Percentiles rank a stretch among this genome's conserved stretches.
Conservation (phyloP, 805 yeast species). For the Candida alai region DNA sequence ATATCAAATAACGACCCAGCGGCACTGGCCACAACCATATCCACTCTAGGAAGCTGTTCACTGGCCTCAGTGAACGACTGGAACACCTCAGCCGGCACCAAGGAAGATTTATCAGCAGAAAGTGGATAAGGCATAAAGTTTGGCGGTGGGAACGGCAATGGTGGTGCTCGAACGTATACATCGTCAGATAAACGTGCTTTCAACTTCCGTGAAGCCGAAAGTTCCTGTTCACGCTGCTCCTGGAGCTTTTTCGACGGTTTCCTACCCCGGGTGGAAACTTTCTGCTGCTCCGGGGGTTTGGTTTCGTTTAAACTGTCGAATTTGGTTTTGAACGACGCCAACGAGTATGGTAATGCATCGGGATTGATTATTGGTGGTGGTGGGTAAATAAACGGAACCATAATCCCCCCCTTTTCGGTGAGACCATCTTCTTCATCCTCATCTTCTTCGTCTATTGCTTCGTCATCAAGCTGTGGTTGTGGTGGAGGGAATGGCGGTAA, state of each 20-base stretch:
- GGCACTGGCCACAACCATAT: slow-evolving; percentile 45
- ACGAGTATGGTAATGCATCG: slow-evolving; percentile 21
- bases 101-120: slow-evolving; percentile 29
- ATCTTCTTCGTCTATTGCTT: slow-evolving; percentile 2
- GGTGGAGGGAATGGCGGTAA: slow-evolving; percentile 38
- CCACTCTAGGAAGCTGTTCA: slow-evolving; percentile 34
- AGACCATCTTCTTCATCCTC: not conserved
- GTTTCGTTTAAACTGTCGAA: slow-evolving; percentile 1
- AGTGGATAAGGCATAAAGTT: slow-evolving; percentile 43
- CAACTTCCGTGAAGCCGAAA: not conserved
- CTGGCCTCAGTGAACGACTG: slow-evolving; percentile 32
- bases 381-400: slow-evolving; percentile 43
- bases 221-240: slow-evolving; percentile 1
- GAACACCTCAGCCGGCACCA: slow-evolving; percentile 36
- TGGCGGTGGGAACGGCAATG: slow-evolving; percentile 44
- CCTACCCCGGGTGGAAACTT: slow-evolving; percentile 1
- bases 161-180: slow-evolving; percentile 24
- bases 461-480: slow-evolving; percentile 6
- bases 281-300: not conserved
- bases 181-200: not conserved
- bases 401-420: slow-evolving; percentile 26
- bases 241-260: slow-evolving; percentile 5
- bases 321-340: slow-evolving; percentile 11
- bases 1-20: slow-evolving; percentile 41
- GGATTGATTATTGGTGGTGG: slow-evolving; percentile 33